Evolutionary conservation across 352 stramenopile species (phyloP), one percentile per base, ranked within the genome.

Genomic region (Achlya hypogyna): DNA sequence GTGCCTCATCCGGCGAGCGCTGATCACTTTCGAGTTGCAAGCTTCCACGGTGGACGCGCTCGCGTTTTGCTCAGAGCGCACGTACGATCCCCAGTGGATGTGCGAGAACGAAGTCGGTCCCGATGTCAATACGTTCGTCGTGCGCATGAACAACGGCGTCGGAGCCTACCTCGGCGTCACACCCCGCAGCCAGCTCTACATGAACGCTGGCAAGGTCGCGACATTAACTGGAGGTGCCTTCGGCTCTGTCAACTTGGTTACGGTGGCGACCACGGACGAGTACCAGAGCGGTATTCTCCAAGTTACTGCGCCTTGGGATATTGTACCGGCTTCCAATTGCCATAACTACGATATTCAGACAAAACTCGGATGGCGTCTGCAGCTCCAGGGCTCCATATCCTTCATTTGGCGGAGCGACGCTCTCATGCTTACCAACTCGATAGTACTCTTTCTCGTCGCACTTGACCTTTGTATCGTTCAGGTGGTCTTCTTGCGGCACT

Each of bases 401-500:
- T 65, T 72, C 60, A 72, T 63, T 5, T 72, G 68, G 68, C 59
- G 10, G 27, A 16, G 40, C 25, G 25, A 34, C 18, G 63, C 63
- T n/a, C 53, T 72, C 32, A 65, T 72, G 60, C 34, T 72, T 18
- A 70, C 68, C 42, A 72, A 69, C 63, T 56, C 68, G 31, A 43
- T 72, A 18, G 68, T 72, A 27, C 43, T 72, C 32, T 72, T 70
- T 16, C 59, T 45, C 32, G 60, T 70, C 56, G 59, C 40, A 29
- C 47, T 72, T 27, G 54, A 51, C 2, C 25, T 63, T 25, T 45
- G n/a, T n/a, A n/a, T n/a, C n/a, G n/a, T 70, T 5, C 68, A 72
- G 23, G 35, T 65, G 22, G 27, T 66, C 23, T 72, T 60, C 38
- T 31, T 72, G 14, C 53, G 18, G 5, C 43, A 42, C 10, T 67